Base-by-base conservation (phyloP, 306 rosid genomes). In the Trifolium subterraneum region DNA sequence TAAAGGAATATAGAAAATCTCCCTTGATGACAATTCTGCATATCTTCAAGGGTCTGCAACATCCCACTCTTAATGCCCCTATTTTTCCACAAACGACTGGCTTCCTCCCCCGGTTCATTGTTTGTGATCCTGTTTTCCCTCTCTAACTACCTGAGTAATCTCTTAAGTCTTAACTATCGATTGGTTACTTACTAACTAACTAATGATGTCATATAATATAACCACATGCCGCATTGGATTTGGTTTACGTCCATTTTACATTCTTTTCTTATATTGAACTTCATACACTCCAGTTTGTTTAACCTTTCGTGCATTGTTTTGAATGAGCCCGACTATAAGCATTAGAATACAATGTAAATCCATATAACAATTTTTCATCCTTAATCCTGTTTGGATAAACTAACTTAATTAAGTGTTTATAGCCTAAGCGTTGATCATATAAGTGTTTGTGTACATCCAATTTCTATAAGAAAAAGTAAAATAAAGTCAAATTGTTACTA, bases 311-410 rank as follows among this genome's bases (percentile, higher is more conserved):
- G 51, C 61, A 15, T 39, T 23, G 74, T 60, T 68, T 63, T 75
- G 66, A 63, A 75, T 11, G 36, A 69, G 45, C 29, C 44, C 9
- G 14, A 55, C 44, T 51, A 8, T 58, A 59, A 45, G 56, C 68
- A 73, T 74, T 51, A 59, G 18, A 74, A 31, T 10, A 60, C 16
- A 63, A 16, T 13, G 66, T 75, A 67, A 33, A 73, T 68, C 42
- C 51, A 48, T 15, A 8, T 15, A 12, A 68, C 38, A 67, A 18
- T 4, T 59, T 55, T 55, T 47, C 62, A 59, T 55, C 71, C 67
- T 35, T 18, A 58, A 20, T 15, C 70, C 27, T 70, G 35, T 22
- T 31, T 51, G 19, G 52, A 47, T 47, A 47, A 47, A 6, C 19
- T 4, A 47, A 15, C 52, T 2, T 47, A 15, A 15, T 47, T 15